These are phyloP conservation scores for Pichia pseudocactophila DNA, from an alignment of 805 yeast genomes.

Conservation along the genomic window DNA sequence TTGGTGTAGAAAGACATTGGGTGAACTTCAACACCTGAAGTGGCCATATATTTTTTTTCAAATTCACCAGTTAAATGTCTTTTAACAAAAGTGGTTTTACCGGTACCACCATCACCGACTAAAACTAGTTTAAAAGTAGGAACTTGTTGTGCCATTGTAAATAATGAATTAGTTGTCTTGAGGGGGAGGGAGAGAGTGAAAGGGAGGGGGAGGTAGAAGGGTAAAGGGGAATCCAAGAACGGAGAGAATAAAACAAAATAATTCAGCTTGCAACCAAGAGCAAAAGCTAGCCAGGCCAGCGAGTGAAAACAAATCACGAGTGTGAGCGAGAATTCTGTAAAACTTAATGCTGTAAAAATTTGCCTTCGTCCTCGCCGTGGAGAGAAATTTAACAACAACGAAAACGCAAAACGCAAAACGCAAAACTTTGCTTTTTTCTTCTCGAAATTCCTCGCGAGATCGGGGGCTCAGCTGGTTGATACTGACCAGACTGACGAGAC, in stretches of 20 bases:
- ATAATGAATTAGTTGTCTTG: background rate
- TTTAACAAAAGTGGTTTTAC: constrained; percentile 99
- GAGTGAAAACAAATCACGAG: no score
- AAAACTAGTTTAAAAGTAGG: constrained; percentile 97
- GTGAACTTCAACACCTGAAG: constrained; percentile 99
- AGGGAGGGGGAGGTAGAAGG: no score
- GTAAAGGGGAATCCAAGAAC: no score
- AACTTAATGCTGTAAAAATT: background rate
- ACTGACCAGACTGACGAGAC: no score
- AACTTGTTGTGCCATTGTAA: constrained; percentile 44
- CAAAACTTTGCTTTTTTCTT: no score
- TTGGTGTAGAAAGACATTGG: constrained; percentile 97
- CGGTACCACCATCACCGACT: constrained; percentile 99
- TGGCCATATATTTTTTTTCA: constrained; percentile 97
- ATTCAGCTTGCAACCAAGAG: no score
- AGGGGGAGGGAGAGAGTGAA: background rate
- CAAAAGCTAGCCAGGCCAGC: no score
- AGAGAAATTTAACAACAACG: background rate
- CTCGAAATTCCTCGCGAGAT: no score
- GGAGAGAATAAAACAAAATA: no score
- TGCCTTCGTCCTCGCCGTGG: background rate
- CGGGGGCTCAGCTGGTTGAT: no score
- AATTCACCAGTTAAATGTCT: constrained; percentile 99
- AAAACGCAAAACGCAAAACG: background rate
- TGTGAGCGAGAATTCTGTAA: no score